Evolutionary conservation across 169 alveolate species (phyloP).

Genomic region (Amoebophrya sp.): DNA sequence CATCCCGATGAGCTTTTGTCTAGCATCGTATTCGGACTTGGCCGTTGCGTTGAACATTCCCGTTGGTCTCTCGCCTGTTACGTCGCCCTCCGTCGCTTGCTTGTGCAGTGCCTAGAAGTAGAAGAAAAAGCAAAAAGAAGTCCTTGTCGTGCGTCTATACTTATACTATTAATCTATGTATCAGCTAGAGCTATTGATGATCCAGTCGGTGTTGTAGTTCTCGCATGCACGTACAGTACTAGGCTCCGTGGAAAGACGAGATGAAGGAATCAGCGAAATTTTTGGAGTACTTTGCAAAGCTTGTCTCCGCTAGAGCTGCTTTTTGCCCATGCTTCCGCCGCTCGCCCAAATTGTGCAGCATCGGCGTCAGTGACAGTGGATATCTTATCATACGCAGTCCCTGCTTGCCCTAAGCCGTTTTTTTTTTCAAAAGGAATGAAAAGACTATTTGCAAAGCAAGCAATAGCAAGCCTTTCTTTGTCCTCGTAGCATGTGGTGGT

Average conservation of each 20-base stretch:
- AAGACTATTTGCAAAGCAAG: too few relatives aligned
- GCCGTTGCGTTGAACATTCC: not conserved
- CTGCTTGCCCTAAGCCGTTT: not conserved
- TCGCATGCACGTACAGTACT: too few relatives aligned
- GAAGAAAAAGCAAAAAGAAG: too few relatives aligned
- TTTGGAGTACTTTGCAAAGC: not conserved
- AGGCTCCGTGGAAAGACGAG: too few relatives aligned
- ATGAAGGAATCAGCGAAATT: too few relatives aligned
- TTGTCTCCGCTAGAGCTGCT: not conserved
- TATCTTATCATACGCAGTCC: not conserved
- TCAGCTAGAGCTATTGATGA: too few relatives aligned
- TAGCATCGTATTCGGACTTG: not conserved
- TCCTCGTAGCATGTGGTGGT: too few relatives aligned
- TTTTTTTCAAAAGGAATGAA: too few relatives aligned
- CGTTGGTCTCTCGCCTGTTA: not conserved
- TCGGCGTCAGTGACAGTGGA: not conserved
- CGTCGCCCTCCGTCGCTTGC: not conserved
- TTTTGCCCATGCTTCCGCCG: not conserved
- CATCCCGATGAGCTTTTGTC: not conserved
- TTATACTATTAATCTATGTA: too few relatives aligned
- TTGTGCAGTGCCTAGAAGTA: not conserved
- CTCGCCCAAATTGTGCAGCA: not conserved
- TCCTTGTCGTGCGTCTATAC: too few relatives aligned
- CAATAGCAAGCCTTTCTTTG: too few relatives aligned
- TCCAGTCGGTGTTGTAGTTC: too few relatives aligned